phyloP scores from a whole-genome alignment of 2,329 filamentous ascomycete genomes.

The Epichloe hybrida region DNA sequence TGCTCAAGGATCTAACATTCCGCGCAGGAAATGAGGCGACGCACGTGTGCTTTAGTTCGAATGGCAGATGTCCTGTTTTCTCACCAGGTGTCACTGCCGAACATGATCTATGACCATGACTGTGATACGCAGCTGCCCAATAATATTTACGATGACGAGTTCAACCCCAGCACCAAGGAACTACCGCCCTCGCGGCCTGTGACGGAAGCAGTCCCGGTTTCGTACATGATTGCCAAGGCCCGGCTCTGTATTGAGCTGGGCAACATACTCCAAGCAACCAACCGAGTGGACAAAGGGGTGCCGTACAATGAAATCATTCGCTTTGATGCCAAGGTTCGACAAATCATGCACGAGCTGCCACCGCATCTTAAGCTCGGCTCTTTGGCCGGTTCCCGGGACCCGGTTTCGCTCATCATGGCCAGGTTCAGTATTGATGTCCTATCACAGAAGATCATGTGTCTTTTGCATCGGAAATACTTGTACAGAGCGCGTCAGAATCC shows the following conservation, averaged over 20 bases:
- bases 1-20: background rate
- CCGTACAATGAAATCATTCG: conserved; percentile 52
- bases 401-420: conserved; percentile 74
- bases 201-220: conserved; percentile 60
- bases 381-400: conserved; percentile 63
- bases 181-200: conserved; percentile 54
- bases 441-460: conserved; percentile 77
- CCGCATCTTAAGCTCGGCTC: conserved; percentile 65
- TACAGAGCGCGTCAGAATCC: conserved; percentile 63
- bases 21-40: conserved; percentile 52
- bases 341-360: conserved; percentile 54
- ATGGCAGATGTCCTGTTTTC: conserved; percentile 68
- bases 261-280: conserved; percentile 57
- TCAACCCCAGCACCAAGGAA: conserved; percentile 52
- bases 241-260: conserved; percentile 56
- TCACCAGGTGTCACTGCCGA: conserved; percentile 52
- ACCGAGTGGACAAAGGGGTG: conserved; percentile 38
- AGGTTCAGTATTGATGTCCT: conserved; percentile 74
- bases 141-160: conserved; percentile 72
- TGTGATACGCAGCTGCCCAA: conserved; percentile 63
- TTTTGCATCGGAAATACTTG: conserved; percentile 81
- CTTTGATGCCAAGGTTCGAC: conserved; percentile 47
- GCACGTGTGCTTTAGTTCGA: conserved; percentile 57
- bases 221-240: conserved; percentile 66
- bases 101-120: conserved; percentile 60